Percentiles rank a stretch among this genome's conserved stretches.
Evolutionary conservation across 2,329 filamentous ascomycete species (phyloP).

Genomic region (Ceratocystis variospora): DNA sequence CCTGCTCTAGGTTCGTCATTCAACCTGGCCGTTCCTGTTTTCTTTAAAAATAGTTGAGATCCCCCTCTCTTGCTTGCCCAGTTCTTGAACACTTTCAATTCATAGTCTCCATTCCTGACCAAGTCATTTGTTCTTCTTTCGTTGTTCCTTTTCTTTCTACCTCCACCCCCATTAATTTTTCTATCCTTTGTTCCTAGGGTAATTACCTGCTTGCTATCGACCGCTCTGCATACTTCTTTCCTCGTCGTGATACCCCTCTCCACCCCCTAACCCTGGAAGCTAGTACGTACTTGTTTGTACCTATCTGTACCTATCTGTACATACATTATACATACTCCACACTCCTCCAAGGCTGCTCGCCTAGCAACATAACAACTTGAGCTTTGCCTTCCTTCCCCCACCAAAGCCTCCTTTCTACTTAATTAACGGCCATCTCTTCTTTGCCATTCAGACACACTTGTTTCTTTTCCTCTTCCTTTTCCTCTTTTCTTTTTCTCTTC

Average conservation of each 20-base stretch:
- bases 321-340: constrained; percentile 15
- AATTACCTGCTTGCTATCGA: not conserved
- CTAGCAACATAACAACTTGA: constrained; percentile 8
- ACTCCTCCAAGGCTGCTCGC: not conserved
- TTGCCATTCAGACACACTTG: not conserved
- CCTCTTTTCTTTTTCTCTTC: constrained; percentile 8
- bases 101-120: not conserved
- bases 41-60: not conserved
- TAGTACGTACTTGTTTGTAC: constrained; percentile 8
- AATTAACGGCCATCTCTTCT: constrained; percentile 12
- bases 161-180: not conserved
- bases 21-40: not conserved
- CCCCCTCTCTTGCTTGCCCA: constrained; percentile 1
- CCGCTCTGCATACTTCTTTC: constrained; percentile 13
- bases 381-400: constrained; percentile 8
- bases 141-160: not conserved
- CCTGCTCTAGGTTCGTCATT: constrained; percentile 5
- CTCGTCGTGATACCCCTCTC: constrained; percentile 18
- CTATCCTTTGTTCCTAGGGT: not conserved
- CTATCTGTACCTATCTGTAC: not conserved
- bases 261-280: constrained; percentile 7
- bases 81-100: not conserved
- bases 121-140: not conserved
- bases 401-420: constrained; percentile 15
- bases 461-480: constrained; percentile 6